These are phyloP conservation scores for Pythium sp. DNA, from an alignment of 352 stramenopile genomes.

Conservation along the genomic window DNA sequence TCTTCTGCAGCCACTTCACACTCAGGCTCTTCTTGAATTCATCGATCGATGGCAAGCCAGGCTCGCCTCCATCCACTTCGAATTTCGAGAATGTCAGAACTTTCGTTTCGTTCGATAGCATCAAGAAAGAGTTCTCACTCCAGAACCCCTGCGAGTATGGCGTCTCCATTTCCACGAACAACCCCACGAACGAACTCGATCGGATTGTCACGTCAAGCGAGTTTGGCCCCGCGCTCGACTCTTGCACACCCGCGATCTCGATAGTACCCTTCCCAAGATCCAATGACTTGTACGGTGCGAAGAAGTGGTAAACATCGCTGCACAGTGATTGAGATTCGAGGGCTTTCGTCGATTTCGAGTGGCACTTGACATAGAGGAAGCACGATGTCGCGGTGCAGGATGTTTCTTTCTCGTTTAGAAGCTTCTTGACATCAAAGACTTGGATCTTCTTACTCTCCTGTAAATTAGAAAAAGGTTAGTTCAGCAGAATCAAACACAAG, in stretches of 20 bases:
- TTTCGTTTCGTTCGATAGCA: conserved; percentile 57
- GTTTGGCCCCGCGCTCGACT: background rate
- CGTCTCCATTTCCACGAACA: conserved; percentile 74
- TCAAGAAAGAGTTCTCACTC: conserved; percentile 70
- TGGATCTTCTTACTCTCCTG: conserved; percentile 41
- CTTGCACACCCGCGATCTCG: conserved; percentile 15
- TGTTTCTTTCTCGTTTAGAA: conserved; percentile 33
- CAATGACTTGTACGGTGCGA: conserved; percentile 66
- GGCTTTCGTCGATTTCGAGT: conserved; percentile 9
- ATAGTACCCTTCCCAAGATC: conserved; percentile 36
- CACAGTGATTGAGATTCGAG: conserved; percentile 19
- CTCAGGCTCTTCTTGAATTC: conserved; percentile 36
- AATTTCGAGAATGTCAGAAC: conserved; percentile 46
- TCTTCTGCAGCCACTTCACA: conserved; percentile 77
- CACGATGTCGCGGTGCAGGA: conserved; percentile 46
- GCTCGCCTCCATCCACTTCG: conserved; percentile 5
- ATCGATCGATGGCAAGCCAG: conserved; percentile 21
- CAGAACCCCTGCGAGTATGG: conserved; percentile 52
- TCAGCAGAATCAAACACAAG: conserved; percentile 5
- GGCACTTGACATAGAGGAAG: conserved; percentile 50
- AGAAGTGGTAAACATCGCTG: conserved; percentile 62
- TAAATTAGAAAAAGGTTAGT: background rate
- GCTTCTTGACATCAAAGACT: conserved; percentile 24
- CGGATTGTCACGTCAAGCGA: conserved; percentile 48
- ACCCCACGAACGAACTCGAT: conserved; percentile 49